These are phyloP conservation scores for Aspergillus egyptiacus DNA, from an alignment of 495 filamentous ascomycete species.

Conservation along the genomic window DNA sequence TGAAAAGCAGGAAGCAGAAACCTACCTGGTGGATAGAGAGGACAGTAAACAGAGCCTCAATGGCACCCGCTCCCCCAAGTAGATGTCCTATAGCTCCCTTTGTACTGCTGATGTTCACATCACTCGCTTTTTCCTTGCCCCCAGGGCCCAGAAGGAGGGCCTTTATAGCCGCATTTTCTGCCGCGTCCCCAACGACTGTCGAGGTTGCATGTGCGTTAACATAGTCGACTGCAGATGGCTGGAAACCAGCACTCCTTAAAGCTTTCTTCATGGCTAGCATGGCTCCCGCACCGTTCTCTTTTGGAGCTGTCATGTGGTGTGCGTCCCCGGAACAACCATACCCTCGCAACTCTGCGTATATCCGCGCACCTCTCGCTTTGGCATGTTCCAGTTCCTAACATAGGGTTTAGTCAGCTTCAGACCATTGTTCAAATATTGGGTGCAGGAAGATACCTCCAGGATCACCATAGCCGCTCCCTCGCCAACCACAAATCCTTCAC, in stretches of 20 bases:
- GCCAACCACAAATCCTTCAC: conserved; percentile 84
- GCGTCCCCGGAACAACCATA: conserved; percentile 88
- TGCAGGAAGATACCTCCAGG: conserved; percentile 53
- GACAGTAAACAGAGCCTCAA: conserved; percentile 81
- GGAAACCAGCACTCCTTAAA: conserved; percentile 62
- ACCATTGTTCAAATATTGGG: not conserved
- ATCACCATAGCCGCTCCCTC: conserved; percentile 87
- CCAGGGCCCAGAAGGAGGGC: conserved; percentile 66
- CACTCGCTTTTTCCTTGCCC: conserved; percentile 51
- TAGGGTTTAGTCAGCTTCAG: conserved; percentile 1
- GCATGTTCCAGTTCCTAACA: conserved; percentile 77
- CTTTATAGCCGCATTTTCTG: conserved; percentile 82
- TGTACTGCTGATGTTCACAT: conserved; percentile 83
- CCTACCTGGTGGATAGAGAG: conserved; percentile 70
- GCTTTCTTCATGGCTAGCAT: conserved; percentile 79
- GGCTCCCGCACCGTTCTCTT: conserved; percentile 73
- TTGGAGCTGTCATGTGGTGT: conserved; percentile 86
- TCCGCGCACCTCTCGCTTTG: conserved; percentile 64
- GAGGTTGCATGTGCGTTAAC: conserved; percentile 94
- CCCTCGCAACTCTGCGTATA: conserved; percentile 85
- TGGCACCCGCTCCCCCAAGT: conserved; percentile 80
- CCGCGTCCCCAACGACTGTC: conserved; percentile 76
- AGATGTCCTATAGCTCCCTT: conserved; percentile 93
- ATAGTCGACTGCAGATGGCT: conserved; percentile 73
- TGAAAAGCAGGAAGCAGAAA: conserved; percentile 11